A percentile compares a stretch with the other conserved stretches of the same genome.
phyloP scores from a whole-genome alignment of 495 filamentous ascomycete species.

The Lepidopterella palustris region DNA sequence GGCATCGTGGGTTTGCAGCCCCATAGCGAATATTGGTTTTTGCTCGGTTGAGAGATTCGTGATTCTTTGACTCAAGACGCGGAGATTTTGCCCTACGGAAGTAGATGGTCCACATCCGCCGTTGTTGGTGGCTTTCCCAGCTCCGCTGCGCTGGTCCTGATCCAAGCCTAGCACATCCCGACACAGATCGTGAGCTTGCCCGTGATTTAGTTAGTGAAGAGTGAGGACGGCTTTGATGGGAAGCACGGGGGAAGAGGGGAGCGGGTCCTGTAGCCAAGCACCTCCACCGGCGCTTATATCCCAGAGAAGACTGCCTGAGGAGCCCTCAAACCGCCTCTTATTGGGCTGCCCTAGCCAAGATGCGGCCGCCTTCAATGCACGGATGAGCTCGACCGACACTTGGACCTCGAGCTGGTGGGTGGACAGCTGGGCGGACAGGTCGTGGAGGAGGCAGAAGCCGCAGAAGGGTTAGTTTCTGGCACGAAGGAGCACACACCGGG shows the following conservation, averaged over 20 bases:
- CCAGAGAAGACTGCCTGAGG: neutral
- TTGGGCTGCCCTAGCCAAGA: neutral
- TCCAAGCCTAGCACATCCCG: neutral
- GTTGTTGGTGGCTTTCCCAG: conserved; percentile 3
- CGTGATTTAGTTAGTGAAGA: neutral
- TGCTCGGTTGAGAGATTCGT: neutral
- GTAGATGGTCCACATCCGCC: neutral
- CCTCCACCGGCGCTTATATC: conserved; percentile 1
- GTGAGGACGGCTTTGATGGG: neutral
- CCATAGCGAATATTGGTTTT: too few species aligned
- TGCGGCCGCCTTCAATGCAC: neutral
- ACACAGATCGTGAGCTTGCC: neutral
- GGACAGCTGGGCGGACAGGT: neutral
- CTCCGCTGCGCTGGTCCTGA: neutral
- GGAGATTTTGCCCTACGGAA: neutral
- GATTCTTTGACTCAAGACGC: neutral
- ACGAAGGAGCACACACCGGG: too few species aligned
- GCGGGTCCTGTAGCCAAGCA: neutral
- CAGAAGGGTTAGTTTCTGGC: neutral
- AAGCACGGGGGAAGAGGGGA: neutral
- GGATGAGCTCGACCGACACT: neutral
- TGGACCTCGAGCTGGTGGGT: neutral
- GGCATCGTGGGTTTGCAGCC: too few species aligned
- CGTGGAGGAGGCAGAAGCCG: neutral
- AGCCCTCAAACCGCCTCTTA: neutral